These are phyloP conservation scores for Sphaerulina vaccinii DNA, from an alignment of 2,329 filamentous ascomycete species.

Conservation along the genomic window DNA sequence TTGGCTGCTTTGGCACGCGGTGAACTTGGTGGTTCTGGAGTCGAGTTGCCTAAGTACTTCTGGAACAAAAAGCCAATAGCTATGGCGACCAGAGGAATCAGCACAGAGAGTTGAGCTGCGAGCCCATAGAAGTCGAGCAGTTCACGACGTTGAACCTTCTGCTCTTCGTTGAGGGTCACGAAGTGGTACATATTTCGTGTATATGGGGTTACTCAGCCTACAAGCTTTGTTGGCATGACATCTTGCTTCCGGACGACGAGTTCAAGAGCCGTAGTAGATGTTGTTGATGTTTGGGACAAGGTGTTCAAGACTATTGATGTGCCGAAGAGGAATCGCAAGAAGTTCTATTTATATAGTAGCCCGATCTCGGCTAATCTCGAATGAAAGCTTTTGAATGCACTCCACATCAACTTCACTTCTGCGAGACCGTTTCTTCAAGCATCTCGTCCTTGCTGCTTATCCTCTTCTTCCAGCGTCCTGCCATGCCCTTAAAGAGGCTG, in stretches of 20 bases:
- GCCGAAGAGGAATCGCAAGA: no score
- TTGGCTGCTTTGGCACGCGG: slow-evolving; percentile 40
- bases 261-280: neutral
- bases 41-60: neutral
- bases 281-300: neutral
- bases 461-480: slow-evolving; percentile 3
- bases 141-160: slow-evolving; percentile 52
- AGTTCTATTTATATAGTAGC: neutral
- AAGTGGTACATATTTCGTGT: slow-evolving; percentile 48
- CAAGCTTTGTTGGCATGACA: no score
- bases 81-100: slow-evolving; percentile 47
- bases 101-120: slow-evolving; percentile 56
- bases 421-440: no score
- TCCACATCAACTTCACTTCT: no score
- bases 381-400: no score
- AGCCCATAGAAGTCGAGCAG: slow-evolving; percentile 56
- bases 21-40: slow-evolving; percentile 38
- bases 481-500: neutral
- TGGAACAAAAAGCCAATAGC: slow-evolving; percentile 40
- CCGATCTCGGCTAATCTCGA: neutral
- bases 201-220: neutral
- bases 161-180: slow-evolving; percentile 49
- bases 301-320: no score
- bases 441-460: neutral
- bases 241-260: no score